These are phyloP conservation scores for Canavalia ensiformis DNA, from an alignment of 306 rosid genomes.

Conservation along the genomic window DNA sequence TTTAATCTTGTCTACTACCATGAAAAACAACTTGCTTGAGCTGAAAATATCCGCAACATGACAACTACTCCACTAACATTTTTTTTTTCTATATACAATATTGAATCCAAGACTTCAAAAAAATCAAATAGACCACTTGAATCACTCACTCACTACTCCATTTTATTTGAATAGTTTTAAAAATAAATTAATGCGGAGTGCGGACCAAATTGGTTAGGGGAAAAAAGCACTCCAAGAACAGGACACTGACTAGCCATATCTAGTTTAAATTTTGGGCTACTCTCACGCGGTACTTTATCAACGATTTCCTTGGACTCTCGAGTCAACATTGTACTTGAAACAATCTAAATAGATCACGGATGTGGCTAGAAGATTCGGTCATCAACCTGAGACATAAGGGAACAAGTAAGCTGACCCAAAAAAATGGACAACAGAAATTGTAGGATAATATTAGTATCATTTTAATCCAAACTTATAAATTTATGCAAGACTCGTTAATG, in stretches of 20 bases:
- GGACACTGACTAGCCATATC: background rate
- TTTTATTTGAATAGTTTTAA: background rate
- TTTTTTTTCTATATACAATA: too few relatives aligned
- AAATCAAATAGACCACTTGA: too few relatives aligned
- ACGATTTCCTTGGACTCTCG: slow-evolving; percentile 8
- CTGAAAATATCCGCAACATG: too few relatives aligned
- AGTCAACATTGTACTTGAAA: background rate
- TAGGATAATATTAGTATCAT: slow-evolving; percentile 20
- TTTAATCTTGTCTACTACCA: too few relatives aligned
- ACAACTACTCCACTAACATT: too few relatives aligned
- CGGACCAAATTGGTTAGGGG: background rate
- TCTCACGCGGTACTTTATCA: background rate
- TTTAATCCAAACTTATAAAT: slow-evolving; percentile 47
- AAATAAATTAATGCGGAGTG: background rate
- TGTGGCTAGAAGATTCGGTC: slow-evolving; percentile 18
- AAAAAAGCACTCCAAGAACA: background rate
- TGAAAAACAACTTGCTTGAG: too few relatives aligned
- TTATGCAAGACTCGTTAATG: slow-evolving; percentile 34
- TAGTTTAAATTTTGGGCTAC: background rate
- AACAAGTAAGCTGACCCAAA: slow-evolving; percentile 35
- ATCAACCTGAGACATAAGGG: slow-evolving; percentile 15
- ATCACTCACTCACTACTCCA: too few relatives aligned
- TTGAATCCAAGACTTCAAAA: too few relatives aligned
- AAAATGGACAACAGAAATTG: slow-evolving; percentile 38
- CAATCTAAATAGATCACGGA: background rate